Conservation (phyloP, 2,329 filamentous ascomycete species). For the Colletotrichum endophyticum region DNA sequence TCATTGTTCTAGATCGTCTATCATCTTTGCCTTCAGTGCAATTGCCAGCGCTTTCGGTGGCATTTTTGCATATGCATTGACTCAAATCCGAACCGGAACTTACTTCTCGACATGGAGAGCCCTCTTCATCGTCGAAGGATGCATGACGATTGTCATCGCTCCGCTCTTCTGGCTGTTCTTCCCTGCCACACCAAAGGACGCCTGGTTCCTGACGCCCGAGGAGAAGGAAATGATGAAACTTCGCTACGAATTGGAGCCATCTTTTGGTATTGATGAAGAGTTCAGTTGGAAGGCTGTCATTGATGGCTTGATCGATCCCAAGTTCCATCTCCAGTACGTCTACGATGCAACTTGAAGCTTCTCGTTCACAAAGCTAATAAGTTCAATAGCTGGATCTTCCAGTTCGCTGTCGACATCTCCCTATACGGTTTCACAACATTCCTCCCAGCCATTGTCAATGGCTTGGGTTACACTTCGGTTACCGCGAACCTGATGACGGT, state of each 20-base stretch:
- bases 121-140: constrained; percentile 44
- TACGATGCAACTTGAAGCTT: background rate
- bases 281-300: constrained; percentile 28
- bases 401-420: constrained; percentile 36
- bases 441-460: constrained; percentile 37
- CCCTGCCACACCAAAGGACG: constrained; percentile 28
- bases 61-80: constrained; percentile 45
- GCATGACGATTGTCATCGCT: constrained; percentile 40
- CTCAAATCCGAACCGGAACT: constrained; percentile 34
- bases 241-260: constrained; percentile 15
- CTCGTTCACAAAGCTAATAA: background rate
- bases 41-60: constrained; percentile 45
- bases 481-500: constrained; percentile 40
- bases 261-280: constrained; percentile 19
- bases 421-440: constrained; percentile 38
- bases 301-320: constrained; percentile 31
- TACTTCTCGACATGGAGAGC: constrained; percentile 40
- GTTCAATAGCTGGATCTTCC: constrained; percentile 14
- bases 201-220: constrained; percentile 30
- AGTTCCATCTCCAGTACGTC: constrained; percentile 34
- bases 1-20: constrained; percentile 27
- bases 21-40: constrained; percentile 44
- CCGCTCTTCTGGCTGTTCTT: constrained; percentile 31
- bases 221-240: constrained; percentile 28
- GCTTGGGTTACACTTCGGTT: constrained; percentile 35